phyloP scores from a whole-genome alignment of 2,329 filamentous ascomycete genomes.

The Decorospora gaudefroyi region DNA sequence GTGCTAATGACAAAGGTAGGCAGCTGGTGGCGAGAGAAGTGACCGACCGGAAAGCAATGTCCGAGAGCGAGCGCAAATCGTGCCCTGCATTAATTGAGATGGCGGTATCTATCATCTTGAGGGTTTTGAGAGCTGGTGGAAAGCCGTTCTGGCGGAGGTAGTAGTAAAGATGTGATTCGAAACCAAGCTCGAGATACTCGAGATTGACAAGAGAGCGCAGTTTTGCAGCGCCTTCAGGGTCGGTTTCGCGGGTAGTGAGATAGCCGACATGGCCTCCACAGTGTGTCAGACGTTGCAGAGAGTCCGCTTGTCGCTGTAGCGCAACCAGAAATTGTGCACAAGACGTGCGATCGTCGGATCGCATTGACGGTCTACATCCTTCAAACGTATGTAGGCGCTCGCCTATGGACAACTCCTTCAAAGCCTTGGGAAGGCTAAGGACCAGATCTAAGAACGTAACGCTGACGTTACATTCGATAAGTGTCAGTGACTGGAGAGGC shows the following conservation, averaged over 20 bases:
- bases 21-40: conserved; percentile 23
- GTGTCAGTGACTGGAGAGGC: conserved; percentile 36
- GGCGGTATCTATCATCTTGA: conserved; percentile 36
- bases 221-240: conserved; percentile 23
- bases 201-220: conserved; percentile 33
- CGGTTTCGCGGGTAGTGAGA: conserved; percentile 15
- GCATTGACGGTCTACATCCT: conserved; percentile 26
- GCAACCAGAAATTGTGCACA: conserved; percentile 34
- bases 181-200: conserved; percentile 35
- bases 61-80: conserved; percentile 21
- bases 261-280: conserved; percentile 28
- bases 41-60: conserved; percentile 21
- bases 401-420: conserved; percentile 40
- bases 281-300: conserved; percentile 37
- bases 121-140: conserved; percentile 29
- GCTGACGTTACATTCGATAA: conserved; percentile 47
- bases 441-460: conserved; percentile 34
- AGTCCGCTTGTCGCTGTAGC: conserved; percentile 39
- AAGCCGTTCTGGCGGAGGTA: conserved; percentile 33
- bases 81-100: conserved; percentile 26
- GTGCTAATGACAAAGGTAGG: conserved; percentile 14
- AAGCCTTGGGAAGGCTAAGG: conserved; percentile 39
- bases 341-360: conserved; percentile 25
- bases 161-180: conserved; percentile 34
- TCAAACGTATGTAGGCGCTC: conserved; percentile 40